Evolutionary conservation across 768 basidiomycete genomes (phyloP).

Genomic region (Rhizopogon sp.): DNA sequence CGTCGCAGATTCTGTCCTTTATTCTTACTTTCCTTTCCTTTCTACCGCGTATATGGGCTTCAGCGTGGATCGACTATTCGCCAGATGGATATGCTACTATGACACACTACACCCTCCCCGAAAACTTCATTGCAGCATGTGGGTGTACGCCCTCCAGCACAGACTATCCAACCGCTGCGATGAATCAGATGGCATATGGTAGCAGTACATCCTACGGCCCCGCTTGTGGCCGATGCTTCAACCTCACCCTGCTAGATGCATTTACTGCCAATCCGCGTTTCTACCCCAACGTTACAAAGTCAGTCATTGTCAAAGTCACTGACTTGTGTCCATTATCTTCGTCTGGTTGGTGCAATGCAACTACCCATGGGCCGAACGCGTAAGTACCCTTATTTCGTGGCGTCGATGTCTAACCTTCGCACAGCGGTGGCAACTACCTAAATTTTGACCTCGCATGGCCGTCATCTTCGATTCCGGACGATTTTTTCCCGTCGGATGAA

Average conservation of each 20-base stretch:
- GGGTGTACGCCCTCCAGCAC: conserved; percentile 69
- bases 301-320: conserved; percentile 71
- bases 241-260: conserved; percentile 67
- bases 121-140: conserved; percentile 55
- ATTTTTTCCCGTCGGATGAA: conserved; percentile 73
- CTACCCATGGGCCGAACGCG: conserved; percentile 55
- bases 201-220: conserved; percentile 70
- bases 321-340: conserved; percentile 69
- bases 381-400: conserved; percentile 29
- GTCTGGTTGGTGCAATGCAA: conserved; percentile 70
- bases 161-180: conserved; percentile 70
- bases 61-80: conserved; percentile 63
- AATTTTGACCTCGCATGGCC: conserved; percentile 86
- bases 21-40: conserved; percentile 15
- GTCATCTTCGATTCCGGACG: conserved; percentile 58
- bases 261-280: conserved; percentile 65
- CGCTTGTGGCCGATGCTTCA: conserved; percentile 75
- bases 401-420: neutral
- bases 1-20: conserved; percentile 17
- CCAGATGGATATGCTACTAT: conserved; percentile 62
- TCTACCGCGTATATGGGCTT: conserved; percentile 19
- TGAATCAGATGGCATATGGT: conserved; percentile 77
- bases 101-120: conserved; percentile 63
- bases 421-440: conserved; percentile 61
- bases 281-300: conserved; percentile 53